These are phyloP conservation scores for Aspergillus coremiiformis DNA, from an alignment of 495 filamentous ascomycete genomes.

Conservation along the genomic window DNA sequence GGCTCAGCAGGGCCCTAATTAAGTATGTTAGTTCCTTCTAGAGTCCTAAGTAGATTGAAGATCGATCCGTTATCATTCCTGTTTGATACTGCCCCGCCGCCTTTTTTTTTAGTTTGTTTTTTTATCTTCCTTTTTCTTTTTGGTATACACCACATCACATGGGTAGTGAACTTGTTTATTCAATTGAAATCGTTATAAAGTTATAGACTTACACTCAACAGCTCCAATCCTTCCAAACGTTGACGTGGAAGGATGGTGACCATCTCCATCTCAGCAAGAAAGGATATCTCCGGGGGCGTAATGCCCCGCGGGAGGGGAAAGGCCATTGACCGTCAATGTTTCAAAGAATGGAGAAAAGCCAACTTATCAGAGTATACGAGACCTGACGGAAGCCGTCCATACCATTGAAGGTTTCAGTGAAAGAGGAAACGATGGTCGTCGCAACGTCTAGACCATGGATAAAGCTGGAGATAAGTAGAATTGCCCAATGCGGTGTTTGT, in stretches of 20 bases:
- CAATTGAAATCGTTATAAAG: background rate
- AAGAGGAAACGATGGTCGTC: background rate
- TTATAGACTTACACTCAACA: constrained; percentile 65
- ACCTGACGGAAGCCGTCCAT: background rate
- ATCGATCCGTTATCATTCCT: background rate
- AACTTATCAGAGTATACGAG: background rate
- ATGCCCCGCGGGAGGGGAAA: constrained; percentile 76
- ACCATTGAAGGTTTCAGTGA: background rate
- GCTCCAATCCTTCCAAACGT: constrained; percentile 71
- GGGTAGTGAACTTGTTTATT: background rate
- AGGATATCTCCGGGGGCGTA: constrained; percentile 83
- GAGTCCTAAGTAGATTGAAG: background rate
- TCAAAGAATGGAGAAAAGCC: background rate
- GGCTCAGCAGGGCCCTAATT: constrained; percentile 65
- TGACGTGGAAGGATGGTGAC: constrained; percentile 91
- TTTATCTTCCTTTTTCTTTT: background rate
- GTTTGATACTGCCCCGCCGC: background rate
- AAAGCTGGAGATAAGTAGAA: background rate
- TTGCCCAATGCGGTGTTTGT: constrained; percentile 14
- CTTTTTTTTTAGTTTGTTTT: background rate
- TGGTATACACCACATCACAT: background rate
- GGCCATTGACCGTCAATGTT: constrained; percentile 52
- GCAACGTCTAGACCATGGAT: background rate
- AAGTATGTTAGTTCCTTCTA: constrained; percentile 1
- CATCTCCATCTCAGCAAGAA: constrained; percentile 94